Evolutionary conservation across 2,329 filamentous ascomycete species (phyloP).

Genomic region (Neopestalotiopsis sp.): DNA sequence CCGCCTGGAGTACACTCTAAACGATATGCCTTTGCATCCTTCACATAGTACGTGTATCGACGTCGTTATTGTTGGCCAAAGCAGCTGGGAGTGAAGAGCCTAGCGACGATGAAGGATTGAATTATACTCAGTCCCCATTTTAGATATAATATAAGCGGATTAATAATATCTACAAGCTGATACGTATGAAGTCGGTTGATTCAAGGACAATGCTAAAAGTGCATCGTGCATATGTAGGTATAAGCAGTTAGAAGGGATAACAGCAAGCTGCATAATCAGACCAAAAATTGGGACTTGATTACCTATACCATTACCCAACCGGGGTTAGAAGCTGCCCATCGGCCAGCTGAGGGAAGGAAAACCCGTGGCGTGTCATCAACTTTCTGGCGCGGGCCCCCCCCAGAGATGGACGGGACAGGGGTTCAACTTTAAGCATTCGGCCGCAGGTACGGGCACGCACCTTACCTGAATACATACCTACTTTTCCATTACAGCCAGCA

Average conservation of each 20-base stretch:
- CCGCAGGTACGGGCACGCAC: not conserved
- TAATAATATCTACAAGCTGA: not conserved
- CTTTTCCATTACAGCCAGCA: not conserved
- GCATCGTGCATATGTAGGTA: slow-evolving; percentile 1
- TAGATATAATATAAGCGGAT: no score
- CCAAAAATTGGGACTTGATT: not conserved
- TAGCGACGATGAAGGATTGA: no score
- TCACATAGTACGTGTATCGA: no score
- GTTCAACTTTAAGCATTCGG: not conserved
- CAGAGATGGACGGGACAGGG: not conserved
- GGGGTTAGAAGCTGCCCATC: not conserved
- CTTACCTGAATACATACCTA: no score
- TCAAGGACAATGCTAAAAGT: not conserved
- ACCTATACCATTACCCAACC: no score
- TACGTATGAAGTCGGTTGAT: not conserved
- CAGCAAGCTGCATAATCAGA: not conserved
- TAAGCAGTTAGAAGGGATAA: not conserved
- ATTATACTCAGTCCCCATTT: no score
- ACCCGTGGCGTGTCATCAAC: slow-evolving; percentile 14
- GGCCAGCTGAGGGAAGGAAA: not conserved
- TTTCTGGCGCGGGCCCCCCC: not conserved
- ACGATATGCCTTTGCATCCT: no score
- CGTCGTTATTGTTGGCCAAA: no score
- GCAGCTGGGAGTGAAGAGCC: no score
- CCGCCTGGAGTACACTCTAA: no score